Conservation (phyloP, 192 early-diverging fungal genomes). For the Funneliformis mosseae region DNA sequence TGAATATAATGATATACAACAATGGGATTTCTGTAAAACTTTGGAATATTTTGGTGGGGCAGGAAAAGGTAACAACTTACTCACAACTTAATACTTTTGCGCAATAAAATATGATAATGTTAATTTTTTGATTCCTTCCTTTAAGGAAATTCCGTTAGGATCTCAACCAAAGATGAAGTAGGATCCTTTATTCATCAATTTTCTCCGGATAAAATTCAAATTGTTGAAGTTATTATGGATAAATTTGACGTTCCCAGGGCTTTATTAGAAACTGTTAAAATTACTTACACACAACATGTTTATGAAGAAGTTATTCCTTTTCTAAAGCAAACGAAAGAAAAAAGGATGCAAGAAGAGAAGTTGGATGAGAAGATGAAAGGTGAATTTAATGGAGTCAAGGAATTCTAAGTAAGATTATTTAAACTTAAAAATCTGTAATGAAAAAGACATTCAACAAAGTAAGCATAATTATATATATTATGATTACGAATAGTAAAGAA, state of each 20-base stretch:
- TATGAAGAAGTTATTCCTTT: too few relatives aligned
- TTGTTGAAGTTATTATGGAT: slow-evolving; percentile 54
- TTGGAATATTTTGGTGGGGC: slow-evolving; percentile 47
- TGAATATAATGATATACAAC: slow-evolving; percentile 51
- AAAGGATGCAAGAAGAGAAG: too few relatives aligned
- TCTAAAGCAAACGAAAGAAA: too few relatives aligned
- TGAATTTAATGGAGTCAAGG: too few relatives aligned
- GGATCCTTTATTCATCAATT: slow-evolving; percentile 41
- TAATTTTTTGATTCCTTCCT: not conserved
- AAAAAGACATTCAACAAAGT: too few relatives aligned
- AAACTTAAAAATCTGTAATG: too few relatives aligned
- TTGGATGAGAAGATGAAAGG: too few relatives aligned
- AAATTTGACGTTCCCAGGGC: slow-evolving; percentile 50
- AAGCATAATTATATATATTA: too few relatives aligned
- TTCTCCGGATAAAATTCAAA: slow-evolving; percentile 42
- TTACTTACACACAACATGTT: not conserved
- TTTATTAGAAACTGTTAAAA: slow-evolving; percentile 27
- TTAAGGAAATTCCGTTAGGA: slow-evolving; percentile 37
- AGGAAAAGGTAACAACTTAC: slow-evolving; percentile 35
- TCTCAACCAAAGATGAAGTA: slow-evolving; percentile 43
- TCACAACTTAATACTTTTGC: slow-evolving; percentile 1
- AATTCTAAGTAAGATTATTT: too few relatives aligned
- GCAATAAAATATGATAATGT: not conserved
- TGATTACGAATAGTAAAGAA: too few relatives aligned
- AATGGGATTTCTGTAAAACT: slow-evolving; percentile 53